A percentile compares a stretch with the other conserved stretches of the same genome.
phyloP scores from a whole-genome alignment of 2,329 filamentous ascomycete genomes.

The Aureobasidium musti region DNA sequence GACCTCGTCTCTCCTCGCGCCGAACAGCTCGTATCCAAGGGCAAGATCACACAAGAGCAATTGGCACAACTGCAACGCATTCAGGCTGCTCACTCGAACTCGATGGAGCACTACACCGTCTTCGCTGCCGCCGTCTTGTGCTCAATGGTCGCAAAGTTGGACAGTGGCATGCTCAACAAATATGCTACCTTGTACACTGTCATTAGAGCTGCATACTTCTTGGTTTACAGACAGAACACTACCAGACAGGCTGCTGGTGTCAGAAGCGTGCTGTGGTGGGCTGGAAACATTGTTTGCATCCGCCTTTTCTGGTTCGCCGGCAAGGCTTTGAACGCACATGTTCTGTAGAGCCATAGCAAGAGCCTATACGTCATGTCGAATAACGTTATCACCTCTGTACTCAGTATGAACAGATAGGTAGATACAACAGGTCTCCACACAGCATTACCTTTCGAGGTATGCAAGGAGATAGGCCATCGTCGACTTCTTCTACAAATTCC shows the following conservation, averaged over 20 bases:
- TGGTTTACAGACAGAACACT: constrained; percentile 47
- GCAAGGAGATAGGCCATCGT: background rate
- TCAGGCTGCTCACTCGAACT: constrained; percentile 52
- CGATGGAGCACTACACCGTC: constrained; percentile 48
- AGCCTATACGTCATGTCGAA: too few species aligned
- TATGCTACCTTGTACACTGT: constrained; percentile 47
- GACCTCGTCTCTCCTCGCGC: constrained; percentile 43
- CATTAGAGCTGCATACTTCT: constrained; percentile 47
- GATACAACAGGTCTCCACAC: background rate
- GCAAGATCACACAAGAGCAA: constrained; percentile 48
- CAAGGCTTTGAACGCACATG: constrained; percentile 36
- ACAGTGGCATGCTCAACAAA: constrained; percentile 43
- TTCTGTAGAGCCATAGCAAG: background rate
- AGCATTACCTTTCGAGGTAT: background rate
- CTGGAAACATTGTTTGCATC: constrained; percentile 48
- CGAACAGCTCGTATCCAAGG: constrained; percentile 44
- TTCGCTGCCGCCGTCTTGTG: constrained; percentile 46
- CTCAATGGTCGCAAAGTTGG: constrained; percentile 46
- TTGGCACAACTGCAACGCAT: constrained; percentile 49
- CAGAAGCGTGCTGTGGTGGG: constrained; percentile 49
- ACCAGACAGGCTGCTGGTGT: constrained; percentile 42
- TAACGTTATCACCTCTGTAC: background rate
- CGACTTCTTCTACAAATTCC: background rate
- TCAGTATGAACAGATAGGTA: background rate
- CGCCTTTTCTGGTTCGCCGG: constrained; percentile 43